Evolutionary conservation across 495 filamentous ascomycete species (phyloP).

Genomic region (Penicillium canescens): DNA sequence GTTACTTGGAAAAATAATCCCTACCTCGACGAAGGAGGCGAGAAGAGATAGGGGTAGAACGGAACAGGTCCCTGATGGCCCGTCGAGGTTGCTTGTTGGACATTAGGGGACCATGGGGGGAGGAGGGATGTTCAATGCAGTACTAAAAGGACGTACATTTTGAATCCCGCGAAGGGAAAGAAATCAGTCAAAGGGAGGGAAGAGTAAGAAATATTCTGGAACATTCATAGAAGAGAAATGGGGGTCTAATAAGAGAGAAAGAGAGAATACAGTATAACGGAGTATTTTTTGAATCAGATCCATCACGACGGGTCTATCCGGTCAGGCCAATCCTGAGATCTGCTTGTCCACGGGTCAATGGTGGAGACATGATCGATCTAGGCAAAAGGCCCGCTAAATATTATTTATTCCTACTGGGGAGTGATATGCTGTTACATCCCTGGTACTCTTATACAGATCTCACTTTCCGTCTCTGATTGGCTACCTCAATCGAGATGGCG

Average conservation of each 20-base stretch:
- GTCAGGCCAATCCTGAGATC: conserved; percentile 31
- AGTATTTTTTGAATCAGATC: conserved; percentile 30
- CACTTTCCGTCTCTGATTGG: conserved; percentile 16
- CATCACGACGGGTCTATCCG: conserved; percentile 36
- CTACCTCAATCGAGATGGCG: conserved; percentile 10
- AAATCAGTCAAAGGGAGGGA: conserved; percentile 11
- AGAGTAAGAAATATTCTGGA: conserved; percentile 26
- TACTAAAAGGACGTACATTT: too few species aligned
- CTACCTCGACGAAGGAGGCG: conserved; percentile 38
- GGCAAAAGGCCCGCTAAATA: not conserved
- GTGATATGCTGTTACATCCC: not conserved
- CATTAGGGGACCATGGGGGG: conserved; percentile 35
- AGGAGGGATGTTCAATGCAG: not conserved
- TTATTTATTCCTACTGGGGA: not conserved
- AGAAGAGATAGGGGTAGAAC: conserved; percentile 35
- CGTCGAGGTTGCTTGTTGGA: conserved; percentile 40
- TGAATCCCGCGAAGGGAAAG: not conserved
- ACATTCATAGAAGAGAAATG: conserved; percentile 20
- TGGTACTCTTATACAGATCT: conserved; percentile 16
- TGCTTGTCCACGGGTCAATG: conserved; percentile 19
- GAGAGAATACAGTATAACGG: conserved; percentile 19
- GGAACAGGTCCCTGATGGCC: conserved; percentile 38
- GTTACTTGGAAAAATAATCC: conserved; percentile 43
- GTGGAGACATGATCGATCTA: conserved; percentile 30
- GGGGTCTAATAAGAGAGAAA: conserved; percentile 7